These are phyloP conservation scores for Acer negundo DNA, from an alignment of 345 rosid species.

Conservation along the genomic window DNA sequence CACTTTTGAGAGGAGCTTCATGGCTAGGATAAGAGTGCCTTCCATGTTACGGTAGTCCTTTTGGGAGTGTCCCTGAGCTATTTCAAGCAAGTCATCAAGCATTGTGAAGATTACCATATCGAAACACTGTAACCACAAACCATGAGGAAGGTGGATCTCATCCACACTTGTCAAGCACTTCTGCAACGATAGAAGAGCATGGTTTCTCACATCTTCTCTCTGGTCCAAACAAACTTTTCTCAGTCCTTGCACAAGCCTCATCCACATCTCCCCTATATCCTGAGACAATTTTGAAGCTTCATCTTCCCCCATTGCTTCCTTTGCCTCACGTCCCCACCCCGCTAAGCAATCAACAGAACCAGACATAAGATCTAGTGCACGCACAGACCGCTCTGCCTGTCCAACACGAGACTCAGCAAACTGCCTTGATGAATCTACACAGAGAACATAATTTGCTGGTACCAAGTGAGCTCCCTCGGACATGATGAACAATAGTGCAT, in stretches of 20 bases:
- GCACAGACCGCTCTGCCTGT: slow-evolving; percentile 86
- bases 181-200: slow-evolving; percentile 80
- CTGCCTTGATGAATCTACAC: slow-evolving; percentile 88
- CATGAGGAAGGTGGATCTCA: slow-evolving; percentile 63
- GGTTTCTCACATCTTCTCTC: slow-evolving; percentile 95
- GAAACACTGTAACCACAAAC: slow-evolving; percentile 86
- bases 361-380: slow-evolving; percentile 86
- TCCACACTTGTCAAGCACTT: slow-evolving; percentile 86
- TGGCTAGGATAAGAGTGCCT: slow-evolving; percentile 74
- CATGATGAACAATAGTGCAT: slow-evolving; percentile 83
- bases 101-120: slow-evolving; percentile 88
- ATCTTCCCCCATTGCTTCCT: slow-evolving; percentile 76
- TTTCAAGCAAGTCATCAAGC: slow-evolving; percentile 93
- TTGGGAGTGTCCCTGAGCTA: slow-evolving; percentile 86
- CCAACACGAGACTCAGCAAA: slow-evolving; percentile 99
- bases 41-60: slow-evolving; percentile 97
- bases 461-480: slow-evolving; percentile 75
- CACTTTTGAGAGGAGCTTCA: slow-evolving; percentile 78
- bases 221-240: slow-evolving; percentile 99
- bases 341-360: slow-evolving; percentile 78
- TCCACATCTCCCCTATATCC: slow-evolving; percentile 97
- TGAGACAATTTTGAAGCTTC: slow-evolving; percentile 68
- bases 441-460: slow-evolving; percentile 83
- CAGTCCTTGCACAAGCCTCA: slow-evolving; percentile 90
- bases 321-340: slow-evolving; percentile 71